Percentiles rank a stretch among this genome's conserved stretches.
phyloP scores from a whole-genome alignment of 768 basidiomycete genomes.

The Tephrocybe rancida region DNA sequence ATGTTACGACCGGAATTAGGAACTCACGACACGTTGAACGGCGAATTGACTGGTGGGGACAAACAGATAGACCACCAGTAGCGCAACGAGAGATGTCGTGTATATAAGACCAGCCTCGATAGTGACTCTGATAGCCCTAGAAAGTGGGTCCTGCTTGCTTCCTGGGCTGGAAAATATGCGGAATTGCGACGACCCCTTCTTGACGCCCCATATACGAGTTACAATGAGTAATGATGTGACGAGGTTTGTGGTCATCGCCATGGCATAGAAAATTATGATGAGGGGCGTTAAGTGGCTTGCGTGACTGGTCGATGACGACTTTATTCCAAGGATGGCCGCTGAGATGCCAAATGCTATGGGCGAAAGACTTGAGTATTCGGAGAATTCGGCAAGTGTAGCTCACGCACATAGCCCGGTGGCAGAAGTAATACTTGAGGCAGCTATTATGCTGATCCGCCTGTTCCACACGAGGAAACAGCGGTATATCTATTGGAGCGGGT shows the following conservation, averaged over 20 bases:
- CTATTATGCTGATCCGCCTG: not conserved
- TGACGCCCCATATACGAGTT: slow-evolving; percentile 16
- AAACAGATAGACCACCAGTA: slow-evolving; percentile 11
- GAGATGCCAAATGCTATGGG: slow-evolving; percentile 12
- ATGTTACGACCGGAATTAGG: not conserved
- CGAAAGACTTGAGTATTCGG: not conserved
- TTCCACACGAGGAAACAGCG: slow-evolving; percentile 16
- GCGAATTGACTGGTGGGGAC: slow-evolving; percentile 12
- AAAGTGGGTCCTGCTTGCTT: slow-evolving; percentile 10
- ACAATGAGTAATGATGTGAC: slow-evolving; percentile 17
- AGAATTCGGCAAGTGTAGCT: not conserved
- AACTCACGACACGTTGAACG: slow-evolving; percentile 16
- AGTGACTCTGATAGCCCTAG: slow-evolving; percentile 17
- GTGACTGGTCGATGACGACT: not conserved
- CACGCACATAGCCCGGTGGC: slow-evolving; percentile 4
- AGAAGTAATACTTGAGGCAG: slow-evolving; percentile 10
- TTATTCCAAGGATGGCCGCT: slow-evolving; percentile 1
- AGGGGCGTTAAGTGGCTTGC: slow-evolving; percentile 5
- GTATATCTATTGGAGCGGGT: slow-evolving; percentile 12
- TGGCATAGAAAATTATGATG: slow-evolving; percentile 7
- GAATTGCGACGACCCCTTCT: slow-evolving; percentile 11
- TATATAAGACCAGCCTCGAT: slow-evolving; percentile 19
- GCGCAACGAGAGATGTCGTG: slow-evolving; percentile 13
- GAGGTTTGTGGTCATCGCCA: slow-evolving; percentile 14
- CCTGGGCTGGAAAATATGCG: not conserved